A percentile compares a stretch with the other conserved stretches of the same genome.
These are phyloP conservation scores for Daldinia loculata DNA, from an alignment of 495 filamentous ascomycete species.

Conservation along the genomic window DNA sequence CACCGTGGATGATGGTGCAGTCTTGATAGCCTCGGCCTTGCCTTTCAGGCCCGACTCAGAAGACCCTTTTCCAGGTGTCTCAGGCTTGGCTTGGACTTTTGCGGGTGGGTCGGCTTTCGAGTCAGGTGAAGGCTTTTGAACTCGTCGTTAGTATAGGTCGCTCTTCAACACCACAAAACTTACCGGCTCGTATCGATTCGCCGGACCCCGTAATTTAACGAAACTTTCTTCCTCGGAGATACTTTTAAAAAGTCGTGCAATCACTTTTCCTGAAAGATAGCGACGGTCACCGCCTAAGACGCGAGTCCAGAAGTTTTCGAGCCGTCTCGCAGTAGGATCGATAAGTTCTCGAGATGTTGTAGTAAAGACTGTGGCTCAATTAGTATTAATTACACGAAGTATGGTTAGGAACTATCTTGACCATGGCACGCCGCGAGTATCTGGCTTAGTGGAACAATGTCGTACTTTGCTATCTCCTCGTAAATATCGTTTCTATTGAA, in stretches of 20 bases:
- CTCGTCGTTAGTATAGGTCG: slow-evolving; percentile 19
- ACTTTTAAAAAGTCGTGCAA: slow-evolving; percentile 58
- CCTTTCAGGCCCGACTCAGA: slow-evolving; percentile 27
- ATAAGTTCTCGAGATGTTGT: slow-evolving; percentile 59
- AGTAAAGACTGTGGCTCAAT: slow-evolving; percentile 55
- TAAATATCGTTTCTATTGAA: slow-evolving; percentile 56
- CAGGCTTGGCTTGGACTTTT: slow-evolving; percentile 19
- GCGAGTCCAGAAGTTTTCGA: slow-evolving; percentile 67
- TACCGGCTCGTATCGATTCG: slow-evolving; percentile 57
- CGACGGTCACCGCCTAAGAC: slow-evolving; percentile 62
- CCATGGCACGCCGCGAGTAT: slow-evolving; percentile 61
- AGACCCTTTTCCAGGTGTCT: slow-evolving; percentile 20
- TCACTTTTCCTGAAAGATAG: slow-evolving; percentile 53
- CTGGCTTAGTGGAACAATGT: slow-evolving; percentile 56
- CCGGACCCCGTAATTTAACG: slow-evolving; percentile 55
- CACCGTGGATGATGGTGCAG: slow-evolving; percentile 25
- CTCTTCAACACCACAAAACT: slow-evolving; percentile 23
- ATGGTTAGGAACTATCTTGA: slow-evolving; percentile 46
- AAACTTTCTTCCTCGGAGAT: slow-evolving; percentile 60
- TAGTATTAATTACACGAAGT: slow-evolving; percentile 25
- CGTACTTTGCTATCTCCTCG: slow-evolving; percentile 58
- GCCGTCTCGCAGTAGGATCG: slow-evolving; percentile 61
- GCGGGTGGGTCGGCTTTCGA: slow-evolving; percentile 31
- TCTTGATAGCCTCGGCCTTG: slow-evolving; percentile 28
- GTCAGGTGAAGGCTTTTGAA: slow-evolving; percentile 40